Conservation (phyloP, 2,329 filamentous ascomycete genomes). For the Aspergillus vadensis region DNA sequence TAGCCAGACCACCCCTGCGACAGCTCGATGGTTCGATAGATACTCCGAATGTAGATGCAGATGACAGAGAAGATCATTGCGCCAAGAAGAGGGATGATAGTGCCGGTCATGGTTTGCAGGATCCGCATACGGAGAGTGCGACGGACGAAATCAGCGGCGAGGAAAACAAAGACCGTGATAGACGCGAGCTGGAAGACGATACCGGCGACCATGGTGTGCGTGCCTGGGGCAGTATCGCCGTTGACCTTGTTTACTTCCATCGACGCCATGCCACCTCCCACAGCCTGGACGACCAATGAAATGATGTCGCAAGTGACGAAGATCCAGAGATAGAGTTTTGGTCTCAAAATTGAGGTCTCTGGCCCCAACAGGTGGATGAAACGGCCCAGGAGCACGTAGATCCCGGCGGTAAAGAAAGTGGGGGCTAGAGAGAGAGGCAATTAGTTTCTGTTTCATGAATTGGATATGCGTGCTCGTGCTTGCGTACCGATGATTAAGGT, state of each 20-base stretch:
- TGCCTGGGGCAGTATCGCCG: constrained; percentile 52
- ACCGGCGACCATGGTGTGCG: constrained; percentile 56
- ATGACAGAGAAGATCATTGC: constrained; percentile 47
- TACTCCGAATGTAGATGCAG: constrained; percentile 51
- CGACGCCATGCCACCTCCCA: constrained; percentile 56
- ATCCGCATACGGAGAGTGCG: constrained; percentile 34
- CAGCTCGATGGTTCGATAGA: constrained; percentile 56
- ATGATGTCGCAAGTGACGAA: constrained; percentile 58
- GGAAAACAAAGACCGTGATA: constrained; percentile 55
- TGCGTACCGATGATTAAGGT: constrained; percentile 41
- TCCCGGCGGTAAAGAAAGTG: constrained; percentile 55
- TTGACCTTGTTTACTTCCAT: constrained; percentile 45
- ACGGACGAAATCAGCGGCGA: constrained; percentile 52
- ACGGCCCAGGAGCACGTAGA: constrained; percentile 53
- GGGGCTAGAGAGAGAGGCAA: constrained; percentile 35
- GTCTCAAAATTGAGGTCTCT: constrained; percentile 46
- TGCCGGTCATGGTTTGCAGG: constrained; percentile 27
- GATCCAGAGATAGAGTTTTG: constrained; percentile 51
- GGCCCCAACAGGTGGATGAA: constrained; percentile 50
- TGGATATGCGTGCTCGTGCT: neutral
- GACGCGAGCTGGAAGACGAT: constrained; percentile 61
- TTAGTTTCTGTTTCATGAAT: neutral
- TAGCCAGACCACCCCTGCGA: constrained; percentile 54
- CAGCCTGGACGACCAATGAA: constrained; percentile 58
- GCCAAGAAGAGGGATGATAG: constrained; percentile 35